Base-by-base conservation (phyloP, 192 early-diverging fungal species). In the Geranomyces variabilis region DNA sequence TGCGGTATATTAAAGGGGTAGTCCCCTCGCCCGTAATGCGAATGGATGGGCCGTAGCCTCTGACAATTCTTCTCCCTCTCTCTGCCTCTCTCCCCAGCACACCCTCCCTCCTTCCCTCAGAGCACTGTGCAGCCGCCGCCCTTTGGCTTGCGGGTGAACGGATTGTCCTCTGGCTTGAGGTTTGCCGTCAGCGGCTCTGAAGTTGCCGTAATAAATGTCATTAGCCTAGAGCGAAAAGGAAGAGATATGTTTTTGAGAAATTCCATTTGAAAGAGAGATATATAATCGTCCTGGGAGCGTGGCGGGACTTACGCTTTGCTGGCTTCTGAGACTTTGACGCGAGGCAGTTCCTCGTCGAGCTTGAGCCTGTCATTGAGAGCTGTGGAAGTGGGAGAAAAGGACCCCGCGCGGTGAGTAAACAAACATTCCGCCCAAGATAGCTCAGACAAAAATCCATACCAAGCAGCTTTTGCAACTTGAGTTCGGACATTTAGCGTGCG, bases 321-420 rank as follows among this genome's bases (percentile, higher is more conserved):
- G 13, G 84, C 83, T 77, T 86, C 84, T 9, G 81, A 84, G 36
- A 86, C 79, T 61, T 82, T 82, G 36, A 86, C 77, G 28, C 84
- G 78, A 13, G 83, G 83, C 34, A 86, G 74, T 62, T 83, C 84
- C 48, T 86, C 84, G 33, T 86, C 84, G 17, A 81, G 80, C 63
- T 73, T 71, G 36, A 86, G 69, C 56, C 83, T 67, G 47, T 86
- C 84, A 67, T 86, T 86, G 31, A 75, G 45, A 76, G 76, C 73
- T 86, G 81, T n/a, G 75, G 62, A 60, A 29, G 28, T 5, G 26
- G 58, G 28, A 7, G 58, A 60, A 19, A 4, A 29, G 22, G 53
- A 21, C 15, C 7, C 29, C 48, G 63, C 22, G 51, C 31, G 44
- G 28, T 19, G 28, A 74, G 45, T 14, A 8, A 43, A 28, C 10